phyloP scores from a whole-genome alignment of 2,329 filamentous ascomycete genomes.

The Monilinia aucupariae region DNA sequence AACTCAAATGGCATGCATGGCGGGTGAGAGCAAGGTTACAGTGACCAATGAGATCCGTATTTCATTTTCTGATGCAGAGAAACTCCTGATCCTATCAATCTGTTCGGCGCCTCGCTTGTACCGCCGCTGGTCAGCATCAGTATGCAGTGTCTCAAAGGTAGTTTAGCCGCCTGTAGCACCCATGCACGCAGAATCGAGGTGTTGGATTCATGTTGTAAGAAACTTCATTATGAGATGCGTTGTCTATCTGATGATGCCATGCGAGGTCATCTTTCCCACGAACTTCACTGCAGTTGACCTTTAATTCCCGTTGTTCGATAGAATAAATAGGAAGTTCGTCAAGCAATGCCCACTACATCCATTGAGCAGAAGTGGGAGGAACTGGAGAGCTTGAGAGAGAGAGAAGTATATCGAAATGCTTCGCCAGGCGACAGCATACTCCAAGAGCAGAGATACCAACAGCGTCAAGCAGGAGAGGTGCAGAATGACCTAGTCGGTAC shows the following conservation, averaged over 20 bases:
- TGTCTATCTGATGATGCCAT: not conserved
- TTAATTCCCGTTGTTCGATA: too few species aligned
- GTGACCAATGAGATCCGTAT: not conserved
- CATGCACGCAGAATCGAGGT: not conserved
- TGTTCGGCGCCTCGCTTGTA: not conserved
- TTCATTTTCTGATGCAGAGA: not conserved
- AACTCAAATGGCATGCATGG: too few species aligned
- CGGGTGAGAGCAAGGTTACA: too few species aligned
- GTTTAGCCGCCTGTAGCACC: not conserved
- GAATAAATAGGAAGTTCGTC: too few species aligned
- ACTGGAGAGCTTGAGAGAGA: not conserved
- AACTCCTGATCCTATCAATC: not conserved
- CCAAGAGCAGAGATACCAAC: too few species aligned
- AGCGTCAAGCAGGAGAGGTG: too few species aligned
- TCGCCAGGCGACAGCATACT: too few species aligned
- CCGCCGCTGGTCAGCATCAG: not conserved
- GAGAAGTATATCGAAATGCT: too few species aligned
- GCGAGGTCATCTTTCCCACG: not conserved
- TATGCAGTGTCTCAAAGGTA: slow-evolving; percentile 4
- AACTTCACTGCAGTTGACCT: not conserved
- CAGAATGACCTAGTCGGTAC: too few species aligned
- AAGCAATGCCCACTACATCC: too few species aligned
- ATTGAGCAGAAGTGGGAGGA: not conserved
- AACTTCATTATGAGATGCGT: not conserved
- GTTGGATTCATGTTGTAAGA: not conserved